Evolutionary conservation across 1,284 basidiomycete species (phyloP), one percentile per base, ranked within the genome.

Genomic region (Malassezia equina): DNA sequence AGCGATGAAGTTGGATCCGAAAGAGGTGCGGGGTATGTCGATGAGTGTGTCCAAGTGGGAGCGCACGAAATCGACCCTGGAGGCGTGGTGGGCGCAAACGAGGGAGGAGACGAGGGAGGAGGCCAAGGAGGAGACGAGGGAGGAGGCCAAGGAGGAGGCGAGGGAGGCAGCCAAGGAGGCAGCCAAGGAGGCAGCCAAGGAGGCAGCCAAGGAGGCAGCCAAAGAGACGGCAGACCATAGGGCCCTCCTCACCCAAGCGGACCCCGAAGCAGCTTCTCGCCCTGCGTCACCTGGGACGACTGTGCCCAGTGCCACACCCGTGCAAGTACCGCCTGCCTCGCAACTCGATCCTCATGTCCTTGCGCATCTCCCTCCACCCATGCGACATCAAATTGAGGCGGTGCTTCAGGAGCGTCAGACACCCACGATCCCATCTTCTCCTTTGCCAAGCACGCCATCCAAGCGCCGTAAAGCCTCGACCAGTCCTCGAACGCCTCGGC

Each of bases 31-130:
- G n/a, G 93, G 93, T 0, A 82, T 98, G 49, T 89, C 88, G 0
- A 86, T 98, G 23, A 88, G 90, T 68, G 82, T 95, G n/a, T 84
- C 86, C 66, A 94, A 91, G 73, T 79, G 94, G 0, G 88, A 65
- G 46, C 57, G 58, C 5, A 59, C 59, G 2, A 61, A 62, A 9
- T 69, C 61, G n/a, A 61, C 43, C 0, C 32, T 58, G 39, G 55
- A 57, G 15, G 36, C 36, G 19, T 58, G 59, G 9, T 41, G 43
- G 7, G 58, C 57, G 32, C 55, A n/a, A n/a, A n/a, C n/a, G n/a
- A n/a, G n/a, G n/a, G n/a, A n/a, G n/a, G n/a, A n/a, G n/a, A n/a
- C n/a, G n/a, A n/a, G n/a, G n/a, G n/a, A 55, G 2, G 50, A 51
- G 39, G 29, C 45, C 0, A 61, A 62, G 2, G 63, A 69, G 32